A percentile compares a stretch with the other conserved stretches of the same genome.
Evolutionary conservation across 441 rosid genomes (phyloP).

Genomic region (Syzygium syzygioides): DNA sequence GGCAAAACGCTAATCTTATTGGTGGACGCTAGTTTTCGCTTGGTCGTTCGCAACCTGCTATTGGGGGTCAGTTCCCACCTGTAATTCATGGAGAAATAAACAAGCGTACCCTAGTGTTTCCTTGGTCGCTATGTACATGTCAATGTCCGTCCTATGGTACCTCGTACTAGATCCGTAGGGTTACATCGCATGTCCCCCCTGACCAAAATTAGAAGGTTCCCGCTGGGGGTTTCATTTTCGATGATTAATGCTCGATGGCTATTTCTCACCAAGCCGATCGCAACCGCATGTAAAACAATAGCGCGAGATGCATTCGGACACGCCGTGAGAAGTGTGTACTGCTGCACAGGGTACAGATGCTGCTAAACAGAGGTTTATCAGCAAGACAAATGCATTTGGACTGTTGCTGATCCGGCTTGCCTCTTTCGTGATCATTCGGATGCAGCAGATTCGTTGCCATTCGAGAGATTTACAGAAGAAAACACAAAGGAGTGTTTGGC

Average conservation of each 20-base stretch:
- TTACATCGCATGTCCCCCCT: neutral
- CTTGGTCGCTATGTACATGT: neutral
- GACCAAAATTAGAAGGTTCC: neutral
- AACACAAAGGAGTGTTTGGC: neutral
- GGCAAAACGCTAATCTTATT: neutral
- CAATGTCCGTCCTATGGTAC: neutral
- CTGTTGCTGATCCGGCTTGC: neutral
- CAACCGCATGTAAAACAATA: neutral
- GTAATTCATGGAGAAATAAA: neutral
- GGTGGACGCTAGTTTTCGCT: neutral
- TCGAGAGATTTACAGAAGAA: neutral
- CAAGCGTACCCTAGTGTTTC: neutral
- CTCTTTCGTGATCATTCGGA: neutral
- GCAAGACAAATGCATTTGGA: neutral
- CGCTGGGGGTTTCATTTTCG: neutral
- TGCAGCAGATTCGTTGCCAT: neutral
- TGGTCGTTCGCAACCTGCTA: neutral
- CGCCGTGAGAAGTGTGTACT: neutral
- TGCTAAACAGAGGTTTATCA: neutral
- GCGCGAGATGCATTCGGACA: neutral
- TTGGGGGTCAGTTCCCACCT: neutral
- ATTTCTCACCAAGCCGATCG: neutral
- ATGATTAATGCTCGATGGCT: neutral
- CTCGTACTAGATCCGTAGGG: neutral
- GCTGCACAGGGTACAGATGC: neutral